Base-by-base conservation (phyloP, 768 basidiomycete species). In the Amylocystis lapponica region DNA sequence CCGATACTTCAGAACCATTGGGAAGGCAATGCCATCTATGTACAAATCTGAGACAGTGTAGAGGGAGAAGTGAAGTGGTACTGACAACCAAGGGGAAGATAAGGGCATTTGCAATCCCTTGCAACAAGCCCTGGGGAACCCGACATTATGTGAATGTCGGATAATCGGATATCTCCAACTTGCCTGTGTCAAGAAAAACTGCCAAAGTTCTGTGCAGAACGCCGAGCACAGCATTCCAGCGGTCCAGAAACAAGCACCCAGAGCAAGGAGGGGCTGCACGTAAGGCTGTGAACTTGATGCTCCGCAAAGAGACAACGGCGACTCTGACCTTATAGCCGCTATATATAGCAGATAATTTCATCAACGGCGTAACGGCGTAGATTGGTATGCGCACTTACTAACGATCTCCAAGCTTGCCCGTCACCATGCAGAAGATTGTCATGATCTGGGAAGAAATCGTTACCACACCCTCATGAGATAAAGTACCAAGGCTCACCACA, bases 1-100 rank as follows among this genome's bases (percentile, higher is more conserved):
- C 12, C 66, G 53, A 14, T 51, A 47, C 21, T 43, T 46, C 54
- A 50, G 54, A 67, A 67, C 49, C 57, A 59, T 41, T 66, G 66
- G 1, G 60, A 46, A 2, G 62, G 51, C 8, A 63, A 41, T 14
- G 54, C 47, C 21, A 55, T 50, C 53, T 55, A 26, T 2, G n/a
- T n/a, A n/a, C n/a, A n/a, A n/a, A n/a, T n/a, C n/a, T n/a, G n/a
- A n/a, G n/a, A n/a, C n/a, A n/a, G n/a, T n/a, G n/a, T n/a, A 39
- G 4, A 7, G 26, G 6, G 17, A 38, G 10, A 17, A 39, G 21
- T 21, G 7, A 4, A 14, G 23, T 34, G 4, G 26, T 11, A 27
- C 53, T 27, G 20, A 55, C 54, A 16, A 52, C 48, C 1, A 55
- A 42, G 2, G 54, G 54, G 30, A 46, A 55, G 2, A 52, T 44